phyloP scores from a whole-genome alignment of 352 stramenopile species.

The Peronospora destructor region DNA sequence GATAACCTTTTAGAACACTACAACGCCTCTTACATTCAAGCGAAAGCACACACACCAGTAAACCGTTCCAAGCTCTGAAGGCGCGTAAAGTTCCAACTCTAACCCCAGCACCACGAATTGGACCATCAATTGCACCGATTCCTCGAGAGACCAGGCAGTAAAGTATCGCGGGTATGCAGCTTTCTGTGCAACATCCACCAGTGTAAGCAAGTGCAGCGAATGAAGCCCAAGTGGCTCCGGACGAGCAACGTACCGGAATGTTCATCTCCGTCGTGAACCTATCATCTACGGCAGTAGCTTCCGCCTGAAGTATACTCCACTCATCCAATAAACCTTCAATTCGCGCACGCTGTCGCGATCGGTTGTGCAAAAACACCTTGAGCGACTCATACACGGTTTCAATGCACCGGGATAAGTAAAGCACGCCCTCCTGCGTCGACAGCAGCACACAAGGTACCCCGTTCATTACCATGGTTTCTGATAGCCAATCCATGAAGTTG shows the following conservation, averaged over 20 bases:
- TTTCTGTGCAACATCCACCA: conserved; percentile 34
- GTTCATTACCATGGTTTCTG: conserved; percentile 72
- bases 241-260: conserved; percentile 49
- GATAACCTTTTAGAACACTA: conserved; percentile 2
- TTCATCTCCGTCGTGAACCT: conserved; percentile 78
- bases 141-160: conserved; percentile 75
- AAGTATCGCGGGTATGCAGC: conserved; percentile 71
- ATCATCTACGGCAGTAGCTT: conserved; percentile 66
- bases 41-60: conserved; percentile 54
- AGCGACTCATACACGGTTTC: conserved; percentile 82
- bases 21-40: neutral
- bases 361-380: conserved; percentile 74
- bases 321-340: conserved; percentile 81
- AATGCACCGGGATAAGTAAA: conserved; percentile 67
- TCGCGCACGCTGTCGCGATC: conserved; percentile 66
- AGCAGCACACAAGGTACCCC: conserved; percentile 74
- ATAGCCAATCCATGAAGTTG: conserved; percentile 83
- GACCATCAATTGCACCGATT: conserved; percentile 67
- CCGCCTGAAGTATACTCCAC: conserved; percentile 67
- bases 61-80: conserved; percentile 58
- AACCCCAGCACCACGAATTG: conserved; percentile 72
- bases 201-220: conserved; percentile 2
- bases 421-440: conserved; percentile 77
- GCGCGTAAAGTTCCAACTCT: conserved; percentile 73
- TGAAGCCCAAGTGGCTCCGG: neutral